phyloP scores from a whole-genome alignment of 2,329 filamentous ascomycete genomes.

The Dothideomycetes sp. region DNA sequence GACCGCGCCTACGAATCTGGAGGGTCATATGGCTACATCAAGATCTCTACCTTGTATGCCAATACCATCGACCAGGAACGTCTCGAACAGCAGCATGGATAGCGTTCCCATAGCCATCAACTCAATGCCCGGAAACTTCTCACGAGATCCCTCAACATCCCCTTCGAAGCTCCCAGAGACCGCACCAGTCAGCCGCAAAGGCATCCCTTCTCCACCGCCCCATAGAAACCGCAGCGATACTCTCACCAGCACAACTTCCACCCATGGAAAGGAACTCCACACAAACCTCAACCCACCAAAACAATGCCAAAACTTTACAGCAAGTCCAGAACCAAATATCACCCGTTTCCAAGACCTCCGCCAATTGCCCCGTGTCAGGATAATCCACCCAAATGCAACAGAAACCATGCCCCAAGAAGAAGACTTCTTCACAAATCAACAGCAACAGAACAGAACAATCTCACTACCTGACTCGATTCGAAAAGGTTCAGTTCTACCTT shows the following conservation, averaged over 20 bases:
- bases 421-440: slow-evolving; percentile 19
- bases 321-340: slow-evolving; percentile 3
- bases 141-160: background rate
- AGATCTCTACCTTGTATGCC: too few relatives aligned
- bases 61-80: too few relatives aligned
- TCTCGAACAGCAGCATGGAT: too few relatives aligned
- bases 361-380: slow-evolving; percentile 20
- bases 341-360: slow-evolving; percentile 15
- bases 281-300: background rate
- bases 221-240: slow-evolving; percentile 6
- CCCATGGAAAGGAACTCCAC: background rate
- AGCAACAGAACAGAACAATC: too few relatives aligned
- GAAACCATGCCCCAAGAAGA: slow-evolving; percentile 2
- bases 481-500: slow-evolving; percentile 16
- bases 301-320: slow-evolving; percentile 1
- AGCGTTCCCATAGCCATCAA: background rate
- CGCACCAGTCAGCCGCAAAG: too few relatives aligned
- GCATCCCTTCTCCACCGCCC: background rate
- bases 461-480: too few relatives aligned
- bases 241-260: background rate
- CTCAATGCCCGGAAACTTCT: background rate
- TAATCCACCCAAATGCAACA: slow-evolving; percentile 21
- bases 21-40: too few relatives aligned
- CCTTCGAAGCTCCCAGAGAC: background rate
- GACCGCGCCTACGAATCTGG: slow-evolving; percentile 6